These are phyloP conservation scores for Omphalotus guepiniiformis DNA, from an alignment of 768 basidiomycete species.

Conservation along the genomic window DNA sequence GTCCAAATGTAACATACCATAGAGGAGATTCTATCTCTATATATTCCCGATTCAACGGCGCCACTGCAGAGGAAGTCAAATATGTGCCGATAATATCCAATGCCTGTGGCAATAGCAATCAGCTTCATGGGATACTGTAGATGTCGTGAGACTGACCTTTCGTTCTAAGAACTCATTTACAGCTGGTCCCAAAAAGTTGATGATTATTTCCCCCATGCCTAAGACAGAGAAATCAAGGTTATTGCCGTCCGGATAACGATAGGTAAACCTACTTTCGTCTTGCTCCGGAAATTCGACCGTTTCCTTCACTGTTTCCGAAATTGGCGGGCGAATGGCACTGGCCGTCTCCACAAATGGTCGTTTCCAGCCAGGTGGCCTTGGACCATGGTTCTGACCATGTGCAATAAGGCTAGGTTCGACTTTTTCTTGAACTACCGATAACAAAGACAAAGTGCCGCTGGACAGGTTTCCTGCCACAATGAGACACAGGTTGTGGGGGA, in stretches of 20 bases:
- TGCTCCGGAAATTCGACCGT: constrained; percentile 92
- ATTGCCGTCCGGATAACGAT: background rate
- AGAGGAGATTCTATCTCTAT: constrained; percentile 88
- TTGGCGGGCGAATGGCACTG: constrained; percentile 57
- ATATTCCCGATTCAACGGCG: constrained; percentile 86
- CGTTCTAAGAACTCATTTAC: constrained; percentile 67
- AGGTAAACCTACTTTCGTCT: constrained; percentile 65
- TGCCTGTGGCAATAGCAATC: constrained; percentile 42
- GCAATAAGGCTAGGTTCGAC: constrained; percentile 79
- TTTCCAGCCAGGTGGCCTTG: constrained; percentile 79
- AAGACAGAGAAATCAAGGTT: background rate
- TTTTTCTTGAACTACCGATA: constrained; percentile 75
- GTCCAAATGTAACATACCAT: constrained; percentile 49
- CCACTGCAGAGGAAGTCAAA: constrained; percentile 78
- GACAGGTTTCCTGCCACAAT: constrained; percentile 87
- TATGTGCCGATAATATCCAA: constrained; percentile 85
- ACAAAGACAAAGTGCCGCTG: constrained; percentile 66
- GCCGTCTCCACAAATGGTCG: constrained; percentile 90
- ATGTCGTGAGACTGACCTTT: constrained; percentile 38
- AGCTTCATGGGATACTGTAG: background rate
- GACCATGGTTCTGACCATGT: constrained; percentile 69
- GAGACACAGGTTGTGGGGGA: constrained; percentile 89
- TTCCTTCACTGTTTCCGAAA: constrained; percentile 50
- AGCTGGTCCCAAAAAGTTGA: constrained; percentile 77
- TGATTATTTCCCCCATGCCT: constrained; percentile 77